Base-by-base conservation (phyloP, 1,284 basidiomycete species). In the Amylostereum chailletii region DNA sequence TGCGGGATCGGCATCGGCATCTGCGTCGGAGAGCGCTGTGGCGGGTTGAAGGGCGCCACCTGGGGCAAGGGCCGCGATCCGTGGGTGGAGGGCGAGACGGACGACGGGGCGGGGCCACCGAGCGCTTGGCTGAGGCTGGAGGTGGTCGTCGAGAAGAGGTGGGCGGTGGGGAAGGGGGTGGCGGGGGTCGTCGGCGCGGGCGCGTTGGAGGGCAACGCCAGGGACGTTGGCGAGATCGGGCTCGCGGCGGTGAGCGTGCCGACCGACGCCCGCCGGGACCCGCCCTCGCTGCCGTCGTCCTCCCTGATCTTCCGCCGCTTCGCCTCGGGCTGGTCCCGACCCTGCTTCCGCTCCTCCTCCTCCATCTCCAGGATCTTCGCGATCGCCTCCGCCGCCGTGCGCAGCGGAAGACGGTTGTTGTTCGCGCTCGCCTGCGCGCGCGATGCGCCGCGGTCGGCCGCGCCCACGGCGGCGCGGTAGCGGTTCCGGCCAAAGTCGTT, bases 291-390 rank as follows among this genome's bases (percentile, higher is more conserved):
- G 9, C 11, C 27, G 5, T 34, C 49, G 27, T 36, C 37, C 8
- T 55, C 53, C 39, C 53, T 45, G 19, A 55, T 47, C 34, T 54
- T 53, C 45, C 54, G 43, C 7, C 54, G 54, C 40, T 55, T 55
- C 9, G 51, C 45, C 34, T 52, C 54, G 30, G 54, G 54, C 11
- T 50, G 43, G 31, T 55, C 54, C 8, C 54, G 54, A 26, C 54
- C 54, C 26, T 52, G 51, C n/a, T 54, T 49, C n/a, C 51, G 51
- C 36, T 57, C 55, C 36, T 57, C 55, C 33, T 34, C 53, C 44
- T 57, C 55, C 7, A 53, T 46, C 50, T 57, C 54, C 31, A 57
- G 31, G 8, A 57, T 57, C 53, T 57, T 57, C 5, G 55, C 55
- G 29, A 57, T 52, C 3, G 55, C 55, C 48, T 57, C 54, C 34